Base-by-base conservation (phyloP, 257 asterid species). In the Solanum clarkiae region DNA sequence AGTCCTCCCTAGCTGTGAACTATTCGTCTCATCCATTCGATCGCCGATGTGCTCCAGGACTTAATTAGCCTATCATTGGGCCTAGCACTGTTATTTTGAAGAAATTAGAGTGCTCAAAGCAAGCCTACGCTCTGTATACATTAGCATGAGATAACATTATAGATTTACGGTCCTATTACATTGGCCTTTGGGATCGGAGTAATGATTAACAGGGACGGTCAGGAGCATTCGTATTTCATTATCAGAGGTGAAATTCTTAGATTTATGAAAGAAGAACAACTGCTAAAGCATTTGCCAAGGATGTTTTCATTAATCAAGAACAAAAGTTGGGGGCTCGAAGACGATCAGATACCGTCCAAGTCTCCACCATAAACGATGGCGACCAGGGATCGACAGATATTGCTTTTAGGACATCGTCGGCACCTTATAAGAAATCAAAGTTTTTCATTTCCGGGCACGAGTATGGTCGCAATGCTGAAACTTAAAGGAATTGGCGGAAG, bases 371-470 rank as follows among this genome's bases (percentile, higher is more conserved):
- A 72, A 72, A 72, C 1, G 90, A 89, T 87, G 87, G 75, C 87
- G 87, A 87, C 91, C 89, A 88, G 90, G 93, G 90, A 89, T 90
- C 87, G 85, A 83, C 91, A 86, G 90, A 90, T 88, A 89, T 86
- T 90, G 90, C 93, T 88, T 87, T 88, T 87, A 90, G 89, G 93
- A 90, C 91, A 15, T 13, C 3, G 1, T n/a, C 2, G 3, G 0
- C 22, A 26, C 44, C 6, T 26, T 65, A 26, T 26, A 11, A 65
- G 44, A 65, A 26, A 65, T 65, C 16, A 36, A 36, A 17, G 26
- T 10, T 70, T 70, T 70, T 70, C 10, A 32, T 17, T 70, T 70
- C 5, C 0, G 0, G 87, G 2, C 3, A 29, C 6, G 63, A 57
- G 63, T 57, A 57, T 54, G 59, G 59, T 54, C 9, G 20, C 20